Percentiles rank a stretch among this genome's conserved stretches.
Evolutionary conservation across 2,329 filamentous ascomycete species (phyloP).

Genomic region (Onygenales sp.): DNA sequence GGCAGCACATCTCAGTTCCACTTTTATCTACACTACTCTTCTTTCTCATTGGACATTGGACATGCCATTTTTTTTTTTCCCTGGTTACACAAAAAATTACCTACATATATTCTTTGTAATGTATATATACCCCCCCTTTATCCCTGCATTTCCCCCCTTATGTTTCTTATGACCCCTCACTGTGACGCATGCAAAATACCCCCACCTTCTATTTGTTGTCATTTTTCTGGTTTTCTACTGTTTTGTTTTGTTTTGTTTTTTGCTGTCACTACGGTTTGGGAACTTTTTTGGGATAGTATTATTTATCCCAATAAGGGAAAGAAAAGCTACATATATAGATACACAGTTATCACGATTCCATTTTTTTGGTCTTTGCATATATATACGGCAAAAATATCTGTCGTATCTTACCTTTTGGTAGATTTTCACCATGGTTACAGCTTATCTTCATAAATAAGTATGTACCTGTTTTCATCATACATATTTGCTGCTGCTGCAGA

Average conservation of each 20-base stretch:
- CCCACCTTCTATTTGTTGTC: not conserved
- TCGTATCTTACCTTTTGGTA: no score
- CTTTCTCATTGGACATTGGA: not conserved
- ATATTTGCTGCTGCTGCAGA: no score
- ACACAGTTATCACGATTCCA: no score
- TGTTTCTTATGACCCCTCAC: not conserved
- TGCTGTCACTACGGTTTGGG: not conserved
- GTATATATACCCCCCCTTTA: not conserved
- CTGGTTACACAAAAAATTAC: not conserved
- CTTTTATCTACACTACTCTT: not conserved
- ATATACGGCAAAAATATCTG: no score
- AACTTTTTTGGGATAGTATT: no score
- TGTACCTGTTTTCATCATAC: no score
- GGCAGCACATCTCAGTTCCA: not conserved
- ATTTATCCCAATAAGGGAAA: no score
- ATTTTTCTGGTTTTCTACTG: not conserved
- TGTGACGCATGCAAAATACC: constrained; percentile 1
- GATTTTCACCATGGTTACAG: no score
- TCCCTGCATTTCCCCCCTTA: not conserved
- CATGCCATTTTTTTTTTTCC: not conserved
- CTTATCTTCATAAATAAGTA: no score
- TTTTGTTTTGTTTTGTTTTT: not conserved
- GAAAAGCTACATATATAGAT: no score
- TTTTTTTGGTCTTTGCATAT: no score
- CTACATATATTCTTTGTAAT: not conserved